Percentiles rank a stretch among this genome's conserved stretches.
These are phyloP conservation scores for Plasmodium vivax DNA, from an alignment of 169 alveolate species.

Conservation along the genomic window DNA sequence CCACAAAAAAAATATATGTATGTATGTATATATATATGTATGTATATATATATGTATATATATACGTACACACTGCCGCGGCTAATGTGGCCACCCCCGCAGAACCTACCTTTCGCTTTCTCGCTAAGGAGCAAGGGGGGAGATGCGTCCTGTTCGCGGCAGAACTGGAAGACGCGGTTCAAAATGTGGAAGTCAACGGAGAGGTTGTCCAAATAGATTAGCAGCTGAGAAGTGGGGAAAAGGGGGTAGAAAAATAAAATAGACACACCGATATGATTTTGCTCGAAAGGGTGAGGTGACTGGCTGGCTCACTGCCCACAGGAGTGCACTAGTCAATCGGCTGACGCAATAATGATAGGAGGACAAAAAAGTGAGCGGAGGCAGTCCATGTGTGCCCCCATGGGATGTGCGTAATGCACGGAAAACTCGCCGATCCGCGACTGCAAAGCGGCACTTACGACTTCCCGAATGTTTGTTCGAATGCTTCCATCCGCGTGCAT, in stretches of 20 bases:
- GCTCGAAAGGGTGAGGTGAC: neutral
- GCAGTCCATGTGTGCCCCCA: neutral
- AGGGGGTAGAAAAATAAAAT: constrained; percentile 1
- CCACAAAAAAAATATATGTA: neutral
- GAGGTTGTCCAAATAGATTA: constrained; percentile 27
- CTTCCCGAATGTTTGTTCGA: constrained; percentile 5
- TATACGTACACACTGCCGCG: neutral
- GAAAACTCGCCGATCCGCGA: neutral
- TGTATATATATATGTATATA: neutral
- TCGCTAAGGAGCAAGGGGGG: constrained; percentile 9
- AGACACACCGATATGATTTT: neutral
- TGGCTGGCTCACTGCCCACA: neutral
- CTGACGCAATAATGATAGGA: neutral
- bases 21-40: neutral
- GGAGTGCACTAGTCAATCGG: neutral
- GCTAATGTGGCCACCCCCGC: neutral
- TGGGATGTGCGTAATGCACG: neutral
- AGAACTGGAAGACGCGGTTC: constrained; percentile 12
- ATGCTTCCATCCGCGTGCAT: constrained; percentile 9
- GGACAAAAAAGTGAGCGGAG: neutral
- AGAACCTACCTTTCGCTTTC: constrained; percentile 9
- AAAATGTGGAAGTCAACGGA: constrained; percentile 52
- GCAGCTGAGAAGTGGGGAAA: constrained; percentile 1
- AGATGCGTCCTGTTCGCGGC: neutral
- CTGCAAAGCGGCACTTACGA: neutral